phyloP scores from a whole-genome alignment of 768 basidiomycete species.

The Boletellus ananas region DNA sequence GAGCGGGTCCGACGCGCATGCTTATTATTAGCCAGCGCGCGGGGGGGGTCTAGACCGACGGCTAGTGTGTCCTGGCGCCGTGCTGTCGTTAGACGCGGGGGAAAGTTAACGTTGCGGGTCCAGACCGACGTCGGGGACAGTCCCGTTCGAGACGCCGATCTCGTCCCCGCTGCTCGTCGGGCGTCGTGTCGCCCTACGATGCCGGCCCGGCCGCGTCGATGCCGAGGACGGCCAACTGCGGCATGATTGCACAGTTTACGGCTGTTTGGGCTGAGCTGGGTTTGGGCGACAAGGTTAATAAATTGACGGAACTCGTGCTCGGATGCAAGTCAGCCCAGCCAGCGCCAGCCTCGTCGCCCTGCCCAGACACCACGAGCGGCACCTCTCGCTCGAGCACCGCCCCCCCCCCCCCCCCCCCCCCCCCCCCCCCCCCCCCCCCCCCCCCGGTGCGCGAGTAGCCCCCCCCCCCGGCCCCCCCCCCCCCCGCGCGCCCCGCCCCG shows the following conservation, averaged over 20 bases:
- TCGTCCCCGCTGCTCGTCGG: slow-evolving; percentile 4
- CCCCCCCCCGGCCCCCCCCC: too few relatives aligned
- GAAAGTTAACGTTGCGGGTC: slow-evolving; percentile 18
- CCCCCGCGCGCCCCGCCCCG: slow-evolving; percentile 7
- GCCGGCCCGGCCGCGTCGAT: not conserved
- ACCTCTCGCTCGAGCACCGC: slow-evolving; percentile 4
- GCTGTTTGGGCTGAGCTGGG: slow-evolving; percentile 25
- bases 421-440: slow-evolving; percentile 4
- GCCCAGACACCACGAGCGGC: slow-evolving; percentile 2
- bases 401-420: slow-evolving; percentile 5
- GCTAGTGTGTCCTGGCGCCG: slow-evolving; percentile 18
- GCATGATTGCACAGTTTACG: slow-evolving; percentile 19
- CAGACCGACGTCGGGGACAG: slow-evolving; percentile 22
- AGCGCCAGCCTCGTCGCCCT: slow-evolving; percentile 2
- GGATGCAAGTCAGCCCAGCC: slow-evolving; percentile 1
- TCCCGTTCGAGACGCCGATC: slow-evolving; percentile 27
- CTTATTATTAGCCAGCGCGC: too few relatives aligned
- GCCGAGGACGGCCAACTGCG: slow-evolving; percentile 2
- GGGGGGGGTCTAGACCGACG: too few relatives aligned
- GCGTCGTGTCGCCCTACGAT: not conserved
- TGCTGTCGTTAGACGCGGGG: slow-evolving; percentile 14
- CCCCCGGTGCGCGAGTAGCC: too few relatives aligned
- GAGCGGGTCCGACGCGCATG: too few relatives aligned
- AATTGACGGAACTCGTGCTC: slow-evolving; percentile 19
- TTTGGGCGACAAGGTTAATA: slow-evolving; percentile 22